Base-by-base conservation (phyloP, 345 rosid species). In the Brassica juncea region DNA sequence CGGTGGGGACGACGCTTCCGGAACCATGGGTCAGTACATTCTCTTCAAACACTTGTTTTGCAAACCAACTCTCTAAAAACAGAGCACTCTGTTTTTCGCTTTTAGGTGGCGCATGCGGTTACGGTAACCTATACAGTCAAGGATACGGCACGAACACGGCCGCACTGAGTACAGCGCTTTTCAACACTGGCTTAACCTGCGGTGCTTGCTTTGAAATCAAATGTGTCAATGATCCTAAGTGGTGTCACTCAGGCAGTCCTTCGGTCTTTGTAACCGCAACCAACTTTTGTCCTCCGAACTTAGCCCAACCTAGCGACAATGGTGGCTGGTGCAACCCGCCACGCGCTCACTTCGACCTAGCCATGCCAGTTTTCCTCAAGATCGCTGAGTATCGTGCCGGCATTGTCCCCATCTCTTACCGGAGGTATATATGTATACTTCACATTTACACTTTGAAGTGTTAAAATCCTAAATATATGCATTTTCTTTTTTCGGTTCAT, bases 251-350 rank as follows among this genome's bases (percentile, higher is more conserved):
- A 0, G 90, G 94, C 1, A 86, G 66, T 64, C 94, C 92, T 5
- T 89, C 94, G 12, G 88, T 90, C 67, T 52, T 90, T 44, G 64
- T 90, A 27, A 90, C 92, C 5, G 91, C 92, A 31, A 90, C 94
- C 37, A 90, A 90, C 86, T 90, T 86, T 57, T 87, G 94, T 73
- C 94, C 92, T 2, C 92, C 94, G 2, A 88, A 85, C 80, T 82
- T 74, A 2, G 85, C 85, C 4, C 80, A 68, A 8, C 77, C 83
- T 68, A 82, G 77, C 59, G 94, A 91, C 83, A 81, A 90, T 81
- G 97, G 97, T 8, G 97, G 97, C 2, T 91, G 97, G 94, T 91
- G 97, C 78, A 91, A 91, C 76, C 97, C 97, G 19, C 97, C 97
- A 42, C 90, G 94, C 0, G 67, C 82, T 70, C 85, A 82, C 31